Evolutionary conservation across 176 grass and related monocot species (phyloP).

Genomic region (Rhipidocladum racemiflorum): DNA sequence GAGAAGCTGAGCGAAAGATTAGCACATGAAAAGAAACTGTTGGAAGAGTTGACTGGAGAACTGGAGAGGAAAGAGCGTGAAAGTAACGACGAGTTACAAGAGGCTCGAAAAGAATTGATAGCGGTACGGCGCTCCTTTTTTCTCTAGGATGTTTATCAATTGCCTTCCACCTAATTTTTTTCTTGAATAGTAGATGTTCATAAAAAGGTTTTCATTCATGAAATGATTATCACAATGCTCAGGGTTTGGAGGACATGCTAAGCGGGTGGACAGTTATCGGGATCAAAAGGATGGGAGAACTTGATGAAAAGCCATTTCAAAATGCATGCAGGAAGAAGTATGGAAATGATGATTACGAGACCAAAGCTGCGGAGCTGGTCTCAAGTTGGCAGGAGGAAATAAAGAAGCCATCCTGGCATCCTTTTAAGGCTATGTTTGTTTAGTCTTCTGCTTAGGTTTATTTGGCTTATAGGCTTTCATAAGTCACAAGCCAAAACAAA

Average conservation of each 20-base stretch:
- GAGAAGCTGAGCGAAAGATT: conserved; percentile 61
- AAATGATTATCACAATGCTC: conserved; percentile 19
- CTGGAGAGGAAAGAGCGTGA: conserved; percentile 74
- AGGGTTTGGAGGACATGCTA: conserved; percentile 81
- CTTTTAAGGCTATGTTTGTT: no score
- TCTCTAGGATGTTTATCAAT: conserved; percentile 8
- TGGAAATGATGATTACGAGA: conserved; percentile 40
- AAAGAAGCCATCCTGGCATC: conserved; percentile 93
- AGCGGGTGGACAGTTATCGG: conserved; percentile 55
- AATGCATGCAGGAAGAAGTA: conserved; percentile 62
- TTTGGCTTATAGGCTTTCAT: no score
- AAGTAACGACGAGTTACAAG: conserved; percentile 84
- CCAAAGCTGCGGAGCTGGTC: conserved; percentile 47
- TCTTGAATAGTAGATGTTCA: background rate
- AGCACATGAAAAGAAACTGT: conserved; percentile 55
- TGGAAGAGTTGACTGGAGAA: conserved; percentile 59
- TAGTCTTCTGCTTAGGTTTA: no score
- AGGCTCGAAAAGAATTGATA: conserved; percentile 77
- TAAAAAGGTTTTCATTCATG: conserved; percentile 3
- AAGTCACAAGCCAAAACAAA: no score
- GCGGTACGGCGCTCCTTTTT: conserved; percentile 37
- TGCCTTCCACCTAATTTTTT: background rate
- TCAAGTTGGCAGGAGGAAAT: conserved; percentile 81
- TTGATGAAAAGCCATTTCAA: conserved; percentile 69
- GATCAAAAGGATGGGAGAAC: conserved; percentile 91